Conservation (phyloP, 2,329 filamentous ascomycete species). For the Pseudogymnoascus sp. region DNA sequence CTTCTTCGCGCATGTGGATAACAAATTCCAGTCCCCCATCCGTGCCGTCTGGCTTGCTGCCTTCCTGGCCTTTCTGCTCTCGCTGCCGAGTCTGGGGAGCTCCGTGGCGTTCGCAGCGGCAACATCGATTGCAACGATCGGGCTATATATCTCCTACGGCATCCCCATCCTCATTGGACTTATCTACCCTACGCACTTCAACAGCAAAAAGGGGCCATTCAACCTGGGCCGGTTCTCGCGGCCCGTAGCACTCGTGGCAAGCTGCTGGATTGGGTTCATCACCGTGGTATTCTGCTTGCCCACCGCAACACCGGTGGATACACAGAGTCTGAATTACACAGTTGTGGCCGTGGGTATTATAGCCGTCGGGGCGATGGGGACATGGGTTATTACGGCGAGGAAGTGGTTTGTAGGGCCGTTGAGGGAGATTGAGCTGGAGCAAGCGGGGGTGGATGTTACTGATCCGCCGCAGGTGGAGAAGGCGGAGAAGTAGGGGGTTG, state of each 20-base stretch:
- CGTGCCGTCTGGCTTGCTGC: conserved; percentile 48
- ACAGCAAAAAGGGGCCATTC: conserved; percentile 44
- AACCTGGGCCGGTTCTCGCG: conserved; percentile 39
- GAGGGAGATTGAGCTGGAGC: conserved; percentile 42
- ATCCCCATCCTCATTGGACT: conserved; percentile 47
- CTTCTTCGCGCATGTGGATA: conserved; percentile 47
- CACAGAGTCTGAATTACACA: conserved; percentile 51
- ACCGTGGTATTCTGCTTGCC: conserved; percentile 50
- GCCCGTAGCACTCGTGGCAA: conserved; percentile 39
- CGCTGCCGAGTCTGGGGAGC: conserved; percentile 45
- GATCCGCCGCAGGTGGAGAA: conserved; percentile 24
- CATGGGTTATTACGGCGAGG: conserved; percentile 44
- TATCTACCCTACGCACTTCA: conserved; percentile 42
- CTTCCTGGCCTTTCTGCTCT: conserved; percentile 44
- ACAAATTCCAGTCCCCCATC: conserved; percentile 39
- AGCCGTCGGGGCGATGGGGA: conserved; percentile 35
- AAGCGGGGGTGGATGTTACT: conserved; percentile 38
- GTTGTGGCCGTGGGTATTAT: conserved; percentile 51
- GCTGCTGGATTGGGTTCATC: conserved; percentile 45
- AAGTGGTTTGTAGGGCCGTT: conserved; percentile 49
- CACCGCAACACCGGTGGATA: conserved; percentile 44
- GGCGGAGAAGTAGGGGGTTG: not conserved
- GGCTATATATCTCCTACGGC: conserved; percentile 49
- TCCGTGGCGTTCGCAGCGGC: conserved; percentile 48
- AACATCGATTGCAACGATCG: conserved; percentile 47